Percentiles rank a stretch among this genome's conserved stretches.
These are phyloP conservation scores for Draba incana DNA, from an alignment of 345 rosid species.

Conservation along the genomic window DNA sequence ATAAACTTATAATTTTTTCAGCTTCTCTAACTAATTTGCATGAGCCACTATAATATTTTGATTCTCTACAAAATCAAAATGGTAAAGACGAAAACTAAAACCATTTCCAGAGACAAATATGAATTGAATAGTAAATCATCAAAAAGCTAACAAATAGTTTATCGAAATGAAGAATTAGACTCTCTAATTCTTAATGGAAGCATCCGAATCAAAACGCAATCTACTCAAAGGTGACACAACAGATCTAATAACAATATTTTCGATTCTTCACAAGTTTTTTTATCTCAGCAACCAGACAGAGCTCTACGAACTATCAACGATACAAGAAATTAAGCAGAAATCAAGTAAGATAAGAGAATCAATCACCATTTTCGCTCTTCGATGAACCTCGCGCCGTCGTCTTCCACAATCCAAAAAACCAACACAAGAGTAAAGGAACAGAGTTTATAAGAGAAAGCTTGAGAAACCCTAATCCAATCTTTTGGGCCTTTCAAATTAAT, in stretches of 20 bases:
- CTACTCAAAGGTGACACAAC: not conserved
- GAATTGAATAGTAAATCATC: not conserved
- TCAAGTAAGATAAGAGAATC: not conserved
- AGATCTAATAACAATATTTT: constrained; percentile 11
- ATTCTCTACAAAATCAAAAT: not conserved
- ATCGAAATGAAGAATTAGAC: not conserved
- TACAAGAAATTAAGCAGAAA: not conserved
- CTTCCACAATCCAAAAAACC: constrained; percentile 11
- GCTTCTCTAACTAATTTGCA: not conserved
- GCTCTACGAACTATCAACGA: not conserved
- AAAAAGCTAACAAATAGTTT: not conserved
- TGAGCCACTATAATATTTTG: not conserved
- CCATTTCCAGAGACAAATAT: not conserved
- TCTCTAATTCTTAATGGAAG: not conserved
- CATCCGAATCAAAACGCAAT: constrained; percentile 4
- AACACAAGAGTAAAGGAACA: not conserved
- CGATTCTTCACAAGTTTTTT: not conserved
- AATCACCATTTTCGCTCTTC: constrained; percentile 39
- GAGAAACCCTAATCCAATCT: constrained; percentile 24
- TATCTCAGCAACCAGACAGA: not conserved
- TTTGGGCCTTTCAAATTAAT: not conserved
- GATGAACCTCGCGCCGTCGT: constrained; percentile 36
- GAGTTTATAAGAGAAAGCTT: constrained; percentile 16
- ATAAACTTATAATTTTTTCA: no score
- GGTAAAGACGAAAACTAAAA: not conserved